Conservation (phyloP, 78 protist species). For the Pigoraptor vietnamica region DNA sequence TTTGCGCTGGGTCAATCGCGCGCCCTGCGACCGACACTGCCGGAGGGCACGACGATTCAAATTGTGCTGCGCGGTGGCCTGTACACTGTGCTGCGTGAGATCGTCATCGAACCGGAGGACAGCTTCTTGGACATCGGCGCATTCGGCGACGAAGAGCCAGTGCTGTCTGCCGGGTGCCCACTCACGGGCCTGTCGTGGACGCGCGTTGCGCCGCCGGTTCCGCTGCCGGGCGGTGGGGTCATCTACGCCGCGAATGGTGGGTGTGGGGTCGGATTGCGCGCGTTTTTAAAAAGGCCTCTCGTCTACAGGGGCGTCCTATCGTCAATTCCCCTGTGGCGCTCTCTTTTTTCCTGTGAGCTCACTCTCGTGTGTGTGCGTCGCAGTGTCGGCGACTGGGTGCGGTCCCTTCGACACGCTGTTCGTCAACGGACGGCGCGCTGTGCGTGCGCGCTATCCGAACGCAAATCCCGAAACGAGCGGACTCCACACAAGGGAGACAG, state of each 20-base stretch:
- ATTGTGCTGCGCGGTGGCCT: background rate
- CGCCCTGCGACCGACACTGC: background rate
- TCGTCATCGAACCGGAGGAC: background rate
- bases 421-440: background rate
- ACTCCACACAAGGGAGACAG: background rate
- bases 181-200: background rate
- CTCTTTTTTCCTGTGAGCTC: too few relatives aligned
- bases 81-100: background rate
- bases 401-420: background rate
- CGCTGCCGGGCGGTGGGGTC: too few relatives aligned
- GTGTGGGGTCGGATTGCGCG: too few relatives aligned
- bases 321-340: too few relatives aligned
- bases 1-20: background rate
- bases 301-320: too few relatives aligned
- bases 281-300: too few relatives aligned
- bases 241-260: background rate
- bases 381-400: too few relatives aligned
- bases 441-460: constrained; percentile 17
- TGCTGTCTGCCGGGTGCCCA: background rate
- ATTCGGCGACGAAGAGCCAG: background rate
- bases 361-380: too few relatives aligned
- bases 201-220: background rate
- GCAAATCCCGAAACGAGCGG: background rate
- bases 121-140: background rate
- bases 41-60: background rate